Conservation (phyloP, 2,329 filamentous ascomycete genomes). For the Tolypocladium pustulatum region DNA sequence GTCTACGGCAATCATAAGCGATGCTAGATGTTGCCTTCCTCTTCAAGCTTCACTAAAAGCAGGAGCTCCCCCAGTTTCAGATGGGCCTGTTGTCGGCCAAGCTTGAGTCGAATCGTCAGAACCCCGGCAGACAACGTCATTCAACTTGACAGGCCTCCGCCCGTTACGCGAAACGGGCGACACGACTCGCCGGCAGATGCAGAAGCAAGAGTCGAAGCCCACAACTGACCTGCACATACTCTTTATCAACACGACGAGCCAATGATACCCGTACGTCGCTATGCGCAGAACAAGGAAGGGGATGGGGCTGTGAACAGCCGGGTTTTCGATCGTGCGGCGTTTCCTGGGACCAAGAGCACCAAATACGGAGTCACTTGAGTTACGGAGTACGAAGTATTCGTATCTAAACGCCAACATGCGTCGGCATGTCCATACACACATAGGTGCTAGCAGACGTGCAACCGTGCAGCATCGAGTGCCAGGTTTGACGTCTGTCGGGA, state of each 20-base stretch:
- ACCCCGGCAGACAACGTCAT: neutral
- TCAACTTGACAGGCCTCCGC: neutral
- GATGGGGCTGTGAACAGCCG: too few species aligned
- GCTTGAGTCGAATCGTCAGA: neutral
- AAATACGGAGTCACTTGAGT: too few species aligned
- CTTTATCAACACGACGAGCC: too few species aligned
- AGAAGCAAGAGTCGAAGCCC: too few species aligned
- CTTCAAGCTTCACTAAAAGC: neutral
- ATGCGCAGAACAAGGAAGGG: too few species aligned
- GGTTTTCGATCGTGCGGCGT: too few species aligned
- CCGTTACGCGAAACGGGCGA: neutral
- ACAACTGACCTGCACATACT: too few species aligned
- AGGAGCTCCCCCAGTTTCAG: neutral
- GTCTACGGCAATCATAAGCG: neutral
- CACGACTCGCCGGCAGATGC: neutral
- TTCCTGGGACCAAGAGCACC: too few species aligned
- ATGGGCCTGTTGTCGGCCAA: neutral
- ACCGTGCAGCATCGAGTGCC: neutral
- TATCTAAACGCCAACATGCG: too few species aligned
- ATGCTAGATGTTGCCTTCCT: neutral
- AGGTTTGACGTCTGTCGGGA: neutral
- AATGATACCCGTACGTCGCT: too few species aligned
- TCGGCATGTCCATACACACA: too few species aligned
- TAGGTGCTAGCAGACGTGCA: too few species aligned
- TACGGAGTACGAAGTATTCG: neutral